These are phyloP conservation scores for Annona squamosa DNA, from an alignment of 164 flowering plant genomes.

Conservation along the genomic window DNA sequence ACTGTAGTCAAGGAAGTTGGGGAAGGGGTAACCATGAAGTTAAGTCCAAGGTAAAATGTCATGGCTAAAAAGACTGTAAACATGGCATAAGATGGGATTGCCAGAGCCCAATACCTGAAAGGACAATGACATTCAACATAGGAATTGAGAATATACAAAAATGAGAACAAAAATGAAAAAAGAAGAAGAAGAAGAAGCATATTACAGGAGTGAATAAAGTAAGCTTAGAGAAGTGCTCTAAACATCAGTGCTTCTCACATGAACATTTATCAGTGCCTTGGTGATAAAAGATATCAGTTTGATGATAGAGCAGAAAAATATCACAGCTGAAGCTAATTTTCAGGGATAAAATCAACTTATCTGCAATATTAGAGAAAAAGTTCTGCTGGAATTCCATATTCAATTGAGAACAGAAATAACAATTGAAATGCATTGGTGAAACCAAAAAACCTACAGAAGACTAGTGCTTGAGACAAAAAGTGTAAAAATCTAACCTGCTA, in stretches of 20 bases:
- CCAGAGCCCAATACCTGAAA: slow-evolving; percentile 91
- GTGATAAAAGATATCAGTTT: neutral
- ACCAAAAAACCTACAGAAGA: too few relatives aligned
- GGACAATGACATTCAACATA: neutral
- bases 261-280: too few relatives aligned
- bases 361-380: too few relatives aligned
- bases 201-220: neutral
- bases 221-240: neutral
- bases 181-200: neutral
- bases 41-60: slow-evolving; percentile 67
- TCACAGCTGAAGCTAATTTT: neutral
- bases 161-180: neutral
- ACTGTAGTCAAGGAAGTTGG: slow-evolving; percentile 59
- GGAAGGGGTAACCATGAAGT: slow-evolving; percentile 75
- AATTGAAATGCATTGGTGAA: neutral
- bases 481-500: slow-evolving; percentile 44
- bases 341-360: too few relatives aligned
- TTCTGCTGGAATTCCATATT: too few relatives aligned
- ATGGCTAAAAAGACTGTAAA: slow-evolving; percentile 53
- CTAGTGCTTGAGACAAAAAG: neutral
- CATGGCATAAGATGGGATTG: slow-evolving; percentile 64
- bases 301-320: neutral
- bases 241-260: neutral
- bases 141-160: neutral
- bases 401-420: neutral